Evolutionary conservation across 306 rosid species (phyloP), one percentile per base, ranked within the genome.

Genomic region (Dalbergia cochinchinensis): DNA sequence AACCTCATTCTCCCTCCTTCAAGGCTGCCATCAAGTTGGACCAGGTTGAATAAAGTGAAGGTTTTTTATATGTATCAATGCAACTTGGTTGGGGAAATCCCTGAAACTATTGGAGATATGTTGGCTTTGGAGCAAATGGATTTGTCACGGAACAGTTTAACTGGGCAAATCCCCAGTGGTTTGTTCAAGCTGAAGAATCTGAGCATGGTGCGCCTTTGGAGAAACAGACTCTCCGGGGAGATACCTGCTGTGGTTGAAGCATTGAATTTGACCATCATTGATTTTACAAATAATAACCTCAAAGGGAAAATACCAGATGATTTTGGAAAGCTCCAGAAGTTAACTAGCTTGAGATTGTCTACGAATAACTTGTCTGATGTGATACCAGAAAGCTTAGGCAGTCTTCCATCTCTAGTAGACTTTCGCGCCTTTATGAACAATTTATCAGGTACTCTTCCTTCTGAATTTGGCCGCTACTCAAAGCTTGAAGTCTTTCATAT

Each of bases 31-130:
- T 18, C 78, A 6, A 77, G 11, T 12, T 91, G 83, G 71, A 85
- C 89, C n/a, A 48, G 70, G 57, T 74, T 90, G 84, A 91, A 11
- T 45, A 94, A 86, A 61, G 69, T 94, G 89, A 90, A 79, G 72
- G n/a, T 0, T 0, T 16, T 94, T 48, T 31, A 57, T 70, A 85
- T 91, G 82, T 10, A 35, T 15, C 4, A 4, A 0, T 70, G 83
- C 6, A 90, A 94, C 42, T 48, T 91, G 82, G 11, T 77, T 11
- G 95, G 92, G 7, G 87, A 90, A 60, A 85, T 94, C 73, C 94
- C 95, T 0, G 86, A 83, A 15, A 57, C 22, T 35, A 83, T 91
- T 12, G 95, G 91, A 42, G 74, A 91, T 3, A 76, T 87, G 91
- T 84, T 64, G 20, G 89, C 89, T 5, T 55, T 90, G 78, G 92